Evolutionary conservation across 2,329 filamentous ascomycete species (phyloP).

Genomic region (Aureobasidium uvarum): DNA sequence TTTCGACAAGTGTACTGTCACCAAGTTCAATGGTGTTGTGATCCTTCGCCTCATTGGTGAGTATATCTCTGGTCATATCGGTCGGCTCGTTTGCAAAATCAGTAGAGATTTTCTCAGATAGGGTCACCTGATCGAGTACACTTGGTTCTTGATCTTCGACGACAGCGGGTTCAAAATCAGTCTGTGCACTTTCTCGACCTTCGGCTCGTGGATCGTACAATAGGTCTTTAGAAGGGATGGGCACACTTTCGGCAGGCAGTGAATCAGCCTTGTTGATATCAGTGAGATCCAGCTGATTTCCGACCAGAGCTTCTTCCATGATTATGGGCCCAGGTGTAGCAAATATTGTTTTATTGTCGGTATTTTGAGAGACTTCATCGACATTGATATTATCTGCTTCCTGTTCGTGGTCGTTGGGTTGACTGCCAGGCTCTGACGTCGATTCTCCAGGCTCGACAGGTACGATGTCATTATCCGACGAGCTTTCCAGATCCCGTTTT

Average conservation of each 20-base stretch:
- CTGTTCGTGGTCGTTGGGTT: no score
- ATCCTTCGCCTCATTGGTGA: neutral
- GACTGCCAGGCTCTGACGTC: neutral
- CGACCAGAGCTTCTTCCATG: neutral
- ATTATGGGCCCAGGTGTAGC: neutral
- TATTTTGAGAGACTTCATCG: neutral
- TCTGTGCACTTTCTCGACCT: neutral
- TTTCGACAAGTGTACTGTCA: neutral
- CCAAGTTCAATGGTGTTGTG: no score
- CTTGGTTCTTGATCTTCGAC: slow-evolving; percentile 13
- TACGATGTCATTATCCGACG: neutral
- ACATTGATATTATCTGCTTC: neutral
- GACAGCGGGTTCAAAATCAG: slow-evolving; percentile 22
- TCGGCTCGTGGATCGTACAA: neutral
- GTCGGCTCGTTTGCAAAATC: neutral
- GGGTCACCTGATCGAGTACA: slow-evolving; percentile 1
- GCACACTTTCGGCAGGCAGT: no score
- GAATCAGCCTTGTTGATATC: no score
- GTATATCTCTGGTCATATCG: no score
- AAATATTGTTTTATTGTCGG: no score
- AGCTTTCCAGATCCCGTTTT: neutral
- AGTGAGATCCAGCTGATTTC: neutral
- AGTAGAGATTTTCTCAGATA: neutral
- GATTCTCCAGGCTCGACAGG: neutral
- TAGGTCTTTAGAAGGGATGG: no score